phyloP scores from a whole-genome alignment of 345 rosid species.

The Hibiscus syriacus region DNA sequence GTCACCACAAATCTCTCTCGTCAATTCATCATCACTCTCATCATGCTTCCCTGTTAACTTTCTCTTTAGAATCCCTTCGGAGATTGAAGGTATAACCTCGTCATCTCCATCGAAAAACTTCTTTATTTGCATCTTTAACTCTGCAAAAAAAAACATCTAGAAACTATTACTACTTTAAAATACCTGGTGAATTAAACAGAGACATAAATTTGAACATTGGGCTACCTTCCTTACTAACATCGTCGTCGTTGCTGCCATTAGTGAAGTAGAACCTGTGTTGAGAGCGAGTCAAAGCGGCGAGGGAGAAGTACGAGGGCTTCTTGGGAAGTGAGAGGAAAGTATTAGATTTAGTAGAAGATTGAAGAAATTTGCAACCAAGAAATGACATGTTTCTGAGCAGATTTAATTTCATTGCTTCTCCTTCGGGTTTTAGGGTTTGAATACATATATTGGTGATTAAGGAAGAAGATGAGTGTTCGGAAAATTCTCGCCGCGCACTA shows the following conservation, averaged over 20 bases:
- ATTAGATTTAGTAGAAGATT: conserved; percentile 9
- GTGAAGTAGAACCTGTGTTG: conserved; percentile 26
- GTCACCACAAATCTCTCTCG: conserved; percentile 26
- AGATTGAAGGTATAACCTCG: conserved; percentile 46
- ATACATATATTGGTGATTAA: too few relatives aligned
- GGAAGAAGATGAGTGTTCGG: too few relatives aligned
- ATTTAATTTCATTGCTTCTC: conserved; percentile 22
- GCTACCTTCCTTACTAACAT: conserved; percentile 37
- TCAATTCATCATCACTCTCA: conserved; percentile 45
- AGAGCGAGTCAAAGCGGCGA: conserved; percentile 2
- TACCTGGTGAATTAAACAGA: background rate
- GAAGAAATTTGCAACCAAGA: conserved; percentile 14
- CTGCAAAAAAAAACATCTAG: conserved; percentile 19
- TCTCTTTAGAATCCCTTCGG: conserved; percentile 54
- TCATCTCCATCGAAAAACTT: conserved; percentile 45
- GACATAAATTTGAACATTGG: background rate
- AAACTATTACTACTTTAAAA: background rate
- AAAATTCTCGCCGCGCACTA: too few relatives aligned
- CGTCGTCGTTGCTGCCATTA: conserved; percentile 17
- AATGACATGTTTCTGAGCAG: conserved; percentile 16
- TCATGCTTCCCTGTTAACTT: conserved; percentile 59
- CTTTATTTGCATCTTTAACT: conserved; percentile 45
- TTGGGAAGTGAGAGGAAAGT: conserved; percentile 6
- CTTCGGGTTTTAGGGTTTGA: background rate
- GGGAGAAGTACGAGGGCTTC: background rate